Percentiles rank a stretch among this genome's conserved stretches.
These are phyloP conservation scores for Fusarium sp. DNA, from an alignment of 2,329 filamentous ascomycete species.

Conservation along the genomic window DNA sequence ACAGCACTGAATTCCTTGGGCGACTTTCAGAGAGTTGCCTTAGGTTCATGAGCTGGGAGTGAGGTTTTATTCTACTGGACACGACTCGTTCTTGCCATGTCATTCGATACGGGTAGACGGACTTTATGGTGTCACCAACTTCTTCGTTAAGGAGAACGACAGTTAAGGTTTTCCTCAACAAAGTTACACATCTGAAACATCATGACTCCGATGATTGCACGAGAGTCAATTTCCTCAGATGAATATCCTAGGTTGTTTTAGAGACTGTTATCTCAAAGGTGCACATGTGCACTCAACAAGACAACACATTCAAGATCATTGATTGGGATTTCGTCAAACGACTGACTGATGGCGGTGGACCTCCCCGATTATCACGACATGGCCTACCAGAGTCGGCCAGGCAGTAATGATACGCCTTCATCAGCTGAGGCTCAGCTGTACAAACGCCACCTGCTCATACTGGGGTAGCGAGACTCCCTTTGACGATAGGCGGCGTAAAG, in stretches of 20 bases:
- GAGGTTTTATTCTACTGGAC: not conserved
- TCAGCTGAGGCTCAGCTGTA: not conserved
- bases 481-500: too few species aligned
- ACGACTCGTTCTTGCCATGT: not conserved
- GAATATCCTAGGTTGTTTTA: too few species aligned
- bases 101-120: not conserved
- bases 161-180: not conserved
- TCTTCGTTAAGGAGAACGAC: not conserved
- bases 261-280: too few species aligned
- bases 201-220: too few species aligned
- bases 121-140: not conserved
- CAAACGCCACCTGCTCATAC: not conserved
- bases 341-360: not conserved
- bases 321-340: too few species aligned
- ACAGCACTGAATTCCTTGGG: not conserved
- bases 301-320: too few species aligned
- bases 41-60: not conserved
- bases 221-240: too few species aligned
- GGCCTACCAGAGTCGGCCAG: not conserved
- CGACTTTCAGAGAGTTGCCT: not conserved
- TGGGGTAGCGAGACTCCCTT: too few species aligned
- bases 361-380: not conserved
- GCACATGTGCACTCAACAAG: too few species aligned
- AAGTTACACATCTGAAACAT: too few species aligned
- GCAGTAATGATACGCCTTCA: not conserved